Base-by-base conservation (phyloP, 768 basidiomycete genomes). In the Leccinum imitatum region DNA sequence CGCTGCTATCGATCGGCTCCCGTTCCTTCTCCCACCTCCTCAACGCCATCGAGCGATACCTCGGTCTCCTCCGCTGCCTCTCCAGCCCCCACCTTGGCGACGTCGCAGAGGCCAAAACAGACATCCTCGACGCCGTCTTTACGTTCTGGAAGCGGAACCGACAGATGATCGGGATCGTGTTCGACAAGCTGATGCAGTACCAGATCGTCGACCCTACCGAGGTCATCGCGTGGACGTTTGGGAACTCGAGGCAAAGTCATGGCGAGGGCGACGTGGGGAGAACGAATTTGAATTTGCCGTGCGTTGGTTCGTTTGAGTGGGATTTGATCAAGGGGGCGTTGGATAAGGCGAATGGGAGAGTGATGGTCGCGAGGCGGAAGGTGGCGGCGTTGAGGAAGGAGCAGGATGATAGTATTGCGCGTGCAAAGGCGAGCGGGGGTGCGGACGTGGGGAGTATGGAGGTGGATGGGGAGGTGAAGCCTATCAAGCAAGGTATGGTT, bases 181-280 rank as follows among this genome's bases (percentile, higher is more conserved):
- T 96, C 62, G 97, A 98, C 80, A 99, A 99, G 77, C 78, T 98
- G 56, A 91, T 98, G 86, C 96, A 98, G 71, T 99, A 99, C 75
- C 95, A 97, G 71, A 91, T 98, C 58, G 89, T 98, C 44, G 95
- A 98, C 66, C 93, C 95, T 0, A 86, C 87, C 15, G 95, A 99
- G 64, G 89, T 98, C 9, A 88, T 97, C 56, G 78, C 77, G 4
- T 96, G 91, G 90, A 84, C 89, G 17, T 96, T 98, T 73, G 70
- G 77, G 53, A 81, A 84, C 60, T 82, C 83, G 19, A 78, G 78
- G 21, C 2, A 30, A 1, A 11, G 3, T 9, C 76, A 75, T 25
- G 73, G 78, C 50, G 77, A 72, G 27, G 71, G 75, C 23, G 66
- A 77, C 48, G 74, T 73, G 37, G 79, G 77, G 50, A 51, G 17